These are phyloP conservation scores for Tilletia setariae DNA, from an alignment of 1,284 basidiomycete species.

Conservation along the genomic window DNA sequence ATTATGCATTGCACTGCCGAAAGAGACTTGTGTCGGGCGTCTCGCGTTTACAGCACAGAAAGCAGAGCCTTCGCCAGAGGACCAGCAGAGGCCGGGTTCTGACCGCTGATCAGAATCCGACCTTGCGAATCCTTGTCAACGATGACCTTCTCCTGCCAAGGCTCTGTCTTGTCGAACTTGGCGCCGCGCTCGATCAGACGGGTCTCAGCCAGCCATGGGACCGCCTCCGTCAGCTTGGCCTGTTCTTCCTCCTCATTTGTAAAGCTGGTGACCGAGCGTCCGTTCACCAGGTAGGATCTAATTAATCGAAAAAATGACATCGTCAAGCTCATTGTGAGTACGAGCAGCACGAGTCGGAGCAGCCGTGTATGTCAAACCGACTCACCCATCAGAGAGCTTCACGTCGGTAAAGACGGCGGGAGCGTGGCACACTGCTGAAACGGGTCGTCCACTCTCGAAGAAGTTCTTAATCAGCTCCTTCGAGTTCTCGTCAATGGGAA, in stretches of 20 bases:
- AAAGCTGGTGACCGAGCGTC: conserved; percentile 66
- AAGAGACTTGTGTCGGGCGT: too few species aligned
- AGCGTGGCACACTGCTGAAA: conserved; percentile 43
- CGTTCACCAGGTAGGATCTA: conserved; percentile 58
- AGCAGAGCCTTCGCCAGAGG: conserved; percentile 55
- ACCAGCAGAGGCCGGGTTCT: conserved; percentile 20
- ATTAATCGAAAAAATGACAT: background rate
- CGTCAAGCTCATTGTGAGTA: too few species aligned
- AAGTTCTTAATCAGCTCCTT: conserved; percentile 36
- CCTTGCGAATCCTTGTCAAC: conserved; percentile 54
- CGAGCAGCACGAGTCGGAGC: too few species aligned
- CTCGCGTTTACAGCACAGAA: too few species aligned
- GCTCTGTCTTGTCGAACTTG: conserved; percentile 60
- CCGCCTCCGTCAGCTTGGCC: conserved; percentile 54
- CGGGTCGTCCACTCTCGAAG: conserved; percentile 39
- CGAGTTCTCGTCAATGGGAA: conserved; percentile 34
- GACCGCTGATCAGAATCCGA: conserved; percentile 62
- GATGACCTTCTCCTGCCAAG: conserved; percentile 62
- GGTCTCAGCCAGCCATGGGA: conserved; percentile 71
- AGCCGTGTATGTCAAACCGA: background rate
- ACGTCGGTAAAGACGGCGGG: conserved; percentile 43
- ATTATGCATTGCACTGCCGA: too few species aligned
- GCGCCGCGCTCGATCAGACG: conserved; percentile 66
- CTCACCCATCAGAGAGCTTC: conserved; percentile 30
- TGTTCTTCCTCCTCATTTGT: conserved; percentile 69